These are phyloP conservation scores for Eucalyptus grandis DNA, from an alignment of 345 rosid species.

Conservation along the genomic window DNA sequence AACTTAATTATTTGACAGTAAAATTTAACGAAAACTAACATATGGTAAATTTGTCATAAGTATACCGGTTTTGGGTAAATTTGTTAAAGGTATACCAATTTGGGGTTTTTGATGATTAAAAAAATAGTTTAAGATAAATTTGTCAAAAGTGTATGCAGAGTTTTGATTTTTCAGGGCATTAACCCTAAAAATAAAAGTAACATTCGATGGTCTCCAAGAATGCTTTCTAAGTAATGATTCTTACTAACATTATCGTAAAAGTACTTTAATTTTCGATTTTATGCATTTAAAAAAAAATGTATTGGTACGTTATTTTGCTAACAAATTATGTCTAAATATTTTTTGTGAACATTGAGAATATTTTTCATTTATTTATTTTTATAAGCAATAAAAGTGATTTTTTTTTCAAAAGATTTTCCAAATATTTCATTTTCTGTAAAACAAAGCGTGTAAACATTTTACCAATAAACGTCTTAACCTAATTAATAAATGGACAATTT, in stretches of 20 bases:
- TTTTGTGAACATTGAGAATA: neutral
- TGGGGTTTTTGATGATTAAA: too few relatives aligned
- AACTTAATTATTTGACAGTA: too few relatives aligned
- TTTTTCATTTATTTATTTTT: neutral
- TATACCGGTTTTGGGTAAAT: fast-evolving
- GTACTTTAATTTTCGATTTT: neutral
- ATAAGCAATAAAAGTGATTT: fast-evolving
- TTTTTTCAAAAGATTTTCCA: neutral
- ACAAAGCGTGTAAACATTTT: too few relatives aligned
- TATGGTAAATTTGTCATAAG: too few relatives aligned
- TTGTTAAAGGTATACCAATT: fast-evolving
- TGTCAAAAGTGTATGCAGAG: fast-evolving
- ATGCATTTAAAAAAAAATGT: neutral
- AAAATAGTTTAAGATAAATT: too few relatives aligned
- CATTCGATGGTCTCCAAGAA: neutral
- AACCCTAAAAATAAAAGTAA: neutral
- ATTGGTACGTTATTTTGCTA: neutral
- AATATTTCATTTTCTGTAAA: neutral
- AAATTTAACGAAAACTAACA: too few relatives aligned
- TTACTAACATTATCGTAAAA: too few relatives aligned
- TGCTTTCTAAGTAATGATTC: neutral
- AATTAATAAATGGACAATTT: neutral
- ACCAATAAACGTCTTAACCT: neutral
- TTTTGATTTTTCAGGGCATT: too few relatives aligned
- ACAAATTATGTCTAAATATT: neutral